Percentiles rank a stretch among this genome's conserved stretches.
phyloP scores from a whole-genome alignment of 768 basidiomycete genomes.

The Glaciozyma antarctica region DNA sequence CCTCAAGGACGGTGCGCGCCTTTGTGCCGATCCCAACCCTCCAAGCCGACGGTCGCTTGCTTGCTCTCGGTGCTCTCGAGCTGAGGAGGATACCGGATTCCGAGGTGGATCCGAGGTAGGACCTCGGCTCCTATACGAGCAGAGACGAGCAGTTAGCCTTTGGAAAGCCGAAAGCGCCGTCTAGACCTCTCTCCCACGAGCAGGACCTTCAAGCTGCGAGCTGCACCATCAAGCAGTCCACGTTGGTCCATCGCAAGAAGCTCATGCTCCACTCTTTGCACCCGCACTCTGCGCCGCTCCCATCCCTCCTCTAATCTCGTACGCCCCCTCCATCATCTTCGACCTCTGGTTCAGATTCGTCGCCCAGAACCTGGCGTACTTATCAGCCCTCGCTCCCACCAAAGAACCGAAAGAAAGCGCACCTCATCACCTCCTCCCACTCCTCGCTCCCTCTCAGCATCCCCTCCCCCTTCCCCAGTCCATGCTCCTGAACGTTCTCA shows the following conservation, averaged over 20 bases:
- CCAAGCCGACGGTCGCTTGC: too few relatives aligned
- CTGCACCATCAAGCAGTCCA: too few relatives aligned
- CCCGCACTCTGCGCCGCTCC: constrained; percentile 5
- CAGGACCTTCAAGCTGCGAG: too few relatives aligned
- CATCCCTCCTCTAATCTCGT: constrained; percentile 15
- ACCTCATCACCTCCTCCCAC: constrained; percentile 71
- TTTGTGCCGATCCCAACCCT: too few relatives aligned
- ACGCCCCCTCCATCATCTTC: constrained; percentile 52
- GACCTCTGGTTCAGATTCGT: constrained; percentile 52
- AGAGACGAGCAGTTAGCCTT: too few relatives aligned
- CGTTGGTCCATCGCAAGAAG: neutral
- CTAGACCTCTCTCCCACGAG: too few relatives aligned
- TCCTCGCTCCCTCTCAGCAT: constrained; percentile 71
- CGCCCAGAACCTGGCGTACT: constrained; percentile 58
- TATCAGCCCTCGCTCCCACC: neutral
- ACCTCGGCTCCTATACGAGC: too few relatives aligned
- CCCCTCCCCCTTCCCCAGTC: constrained; percentile 43
- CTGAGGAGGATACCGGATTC: too few relatives aligned
- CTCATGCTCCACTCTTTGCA: neutral
- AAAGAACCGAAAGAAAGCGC: neutral
- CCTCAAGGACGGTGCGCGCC: too few relatives aligned
- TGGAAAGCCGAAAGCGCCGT: too few relatives aligned
- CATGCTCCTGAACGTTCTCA: constrained; percentile 44
- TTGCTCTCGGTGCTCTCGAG: too few relatives aligned
- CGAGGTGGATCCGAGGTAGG: too few relatives aligned